Evolutionary conservation across 2,329 filamentous ascomycete species (phyloP), one percentile per base, ranked within the genome.

Genomic region (Talaromyces sp.): DNA sequence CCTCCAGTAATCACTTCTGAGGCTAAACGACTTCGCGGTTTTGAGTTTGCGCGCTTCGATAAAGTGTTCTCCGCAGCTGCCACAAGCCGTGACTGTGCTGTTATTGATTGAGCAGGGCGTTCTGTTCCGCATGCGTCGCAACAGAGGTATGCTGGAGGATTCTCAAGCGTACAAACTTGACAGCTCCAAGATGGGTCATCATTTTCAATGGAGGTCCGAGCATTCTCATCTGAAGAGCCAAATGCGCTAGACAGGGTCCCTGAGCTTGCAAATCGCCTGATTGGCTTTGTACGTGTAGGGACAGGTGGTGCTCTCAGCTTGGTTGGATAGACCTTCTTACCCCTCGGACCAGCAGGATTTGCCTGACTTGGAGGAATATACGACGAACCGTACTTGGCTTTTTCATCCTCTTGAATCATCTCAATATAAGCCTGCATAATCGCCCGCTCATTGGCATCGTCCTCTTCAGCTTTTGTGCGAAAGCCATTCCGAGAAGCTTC

Each of bases 351-450:
- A 7, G 79, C 79, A 16, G 86, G 84, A 64, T 82, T 82, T 28
- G 80, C 75, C 35, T 80, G 79, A 61, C 80, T 85, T 0, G 79
- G 76, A n/a, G 79, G 78, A 11, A 84, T 79, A 69, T 86, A 81
- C 63, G 79, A 81, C 60, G 78, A 75, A n/a, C 86, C 84, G 66
- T 86, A 83, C 68, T 81, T 82, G 66, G 87, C 84, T 21, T 73
- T 74, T 65, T 89, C 84, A 65, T 96, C 92, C 72, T 96, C 87
- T 71, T 96, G 89, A 28, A 95, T 88, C 18, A 96, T 80, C 70
- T 97, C 93, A 79, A 91, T 92, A 35, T 96, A 80, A 0, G 92
- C 92, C 70, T 93, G 87, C 60, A 92, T 87, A 65, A 96, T 96
- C 5, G 93, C 93, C 25, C 85, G 83, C 62, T 96, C 91, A 69